phyloP scores from a whole-genome alignment of 306 rosid species.

The Acmispon strigosus region DNA sequence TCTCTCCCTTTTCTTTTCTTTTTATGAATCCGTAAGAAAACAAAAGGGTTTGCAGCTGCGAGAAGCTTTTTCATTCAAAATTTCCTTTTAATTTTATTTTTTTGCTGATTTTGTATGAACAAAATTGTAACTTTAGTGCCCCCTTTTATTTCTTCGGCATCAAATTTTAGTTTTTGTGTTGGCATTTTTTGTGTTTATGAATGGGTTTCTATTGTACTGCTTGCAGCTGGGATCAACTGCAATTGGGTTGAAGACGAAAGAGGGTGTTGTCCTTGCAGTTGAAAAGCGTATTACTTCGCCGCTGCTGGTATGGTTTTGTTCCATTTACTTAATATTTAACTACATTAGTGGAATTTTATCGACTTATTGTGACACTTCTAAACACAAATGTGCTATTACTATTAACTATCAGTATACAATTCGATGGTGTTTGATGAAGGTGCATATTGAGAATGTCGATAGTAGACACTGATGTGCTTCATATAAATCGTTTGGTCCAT shows the following conservation, averaged over 20 bases:
- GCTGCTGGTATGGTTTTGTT: constrained; percentile 45
- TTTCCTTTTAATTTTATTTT: background rate
- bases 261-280: constrained; percentile 95
- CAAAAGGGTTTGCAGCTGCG: background rate
- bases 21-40: background rate
- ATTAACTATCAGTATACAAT: background rate
- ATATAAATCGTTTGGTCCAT: background rate
- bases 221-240: constrained; percentile 93
- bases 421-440: background rate
- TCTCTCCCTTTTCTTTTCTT: background rate
- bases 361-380: background rate
- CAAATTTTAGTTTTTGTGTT: background rate
- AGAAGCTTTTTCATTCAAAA: background rate
- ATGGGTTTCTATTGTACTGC: background rate
- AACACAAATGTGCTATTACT: background rate
- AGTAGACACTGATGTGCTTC: background rate
- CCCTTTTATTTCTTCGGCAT: background rate
- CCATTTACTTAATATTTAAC: background rate
- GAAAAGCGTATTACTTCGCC: constrained; percentile 99
- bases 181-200: background rate
- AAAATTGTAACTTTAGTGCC: background rate
- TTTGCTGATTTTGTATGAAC: too few species aligned
- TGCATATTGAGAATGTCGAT: background rate
- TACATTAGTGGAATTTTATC: background rate
- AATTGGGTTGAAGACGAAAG: constrained; percentile 88